Conservation (phyloP, 2,329 filamentous ascomycete species). For the Clonostachys byssicola region DNA sequence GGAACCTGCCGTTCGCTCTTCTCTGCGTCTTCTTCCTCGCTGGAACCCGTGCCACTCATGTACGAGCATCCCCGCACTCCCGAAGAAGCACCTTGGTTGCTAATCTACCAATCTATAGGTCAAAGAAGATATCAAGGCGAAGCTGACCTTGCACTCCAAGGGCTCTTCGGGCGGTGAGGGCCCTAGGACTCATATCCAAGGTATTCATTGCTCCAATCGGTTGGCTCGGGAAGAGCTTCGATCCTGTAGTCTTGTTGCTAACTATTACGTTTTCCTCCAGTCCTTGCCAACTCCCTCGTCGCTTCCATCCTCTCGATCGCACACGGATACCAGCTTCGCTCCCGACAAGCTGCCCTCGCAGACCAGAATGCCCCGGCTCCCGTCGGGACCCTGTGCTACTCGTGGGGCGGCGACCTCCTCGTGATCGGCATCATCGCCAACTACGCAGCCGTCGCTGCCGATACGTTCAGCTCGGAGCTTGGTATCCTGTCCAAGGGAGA, state of each 20-base stretch:
- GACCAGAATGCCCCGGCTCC: slow-evolving; percentile 21
- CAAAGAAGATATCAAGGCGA: slow-evolving; percentile 82
- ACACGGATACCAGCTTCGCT: slow-evolving; percentile 55
- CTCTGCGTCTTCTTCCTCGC: slow-evolving; percentile 82
- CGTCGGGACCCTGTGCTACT: slow-evolving; percentile 46
- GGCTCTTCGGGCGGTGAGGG: slow-evolving; percentile 76
- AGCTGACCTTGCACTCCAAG: slow-evolving; percentile 71
- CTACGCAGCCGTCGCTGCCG: slow-evolving; percentile 87
- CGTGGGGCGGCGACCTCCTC: slow-evolving; percentile 59
- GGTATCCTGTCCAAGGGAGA: slow-evolving; percentile 76
- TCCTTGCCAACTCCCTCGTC: slow-evolving; percentile 82
- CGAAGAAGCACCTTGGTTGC: not conserved
- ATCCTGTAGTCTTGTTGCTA: not conserved
- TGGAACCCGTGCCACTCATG: slow-evolving; percentile 80
- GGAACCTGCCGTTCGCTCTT: slow-evolving; percentile 84
- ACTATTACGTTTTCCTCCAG: slow-evolving; percentile 21
- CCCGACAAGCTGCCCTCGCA: slow-evolving; percentile 34
- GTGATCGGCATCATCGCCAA: slow-evolving; percentile 69
- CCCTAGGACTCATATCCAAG: slow-evolving; percentile 79
- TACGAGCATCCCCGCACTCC: slow-evolving; percentile 22
- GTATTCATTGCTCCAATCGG: slow-evolving; percentile 23
- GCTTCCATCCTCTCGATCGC: slow-evolving; percentile 62
- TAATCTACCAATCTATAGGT: slow-evolving; percentile 44
- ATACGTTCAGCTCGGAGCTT: slow-evolving; percentile 93
- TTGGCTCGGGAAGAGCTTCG: not conserved